phyloP scores from a whole-genome alignment of 352 stramenopile species.

The Blastocystis sp. region DNA sequence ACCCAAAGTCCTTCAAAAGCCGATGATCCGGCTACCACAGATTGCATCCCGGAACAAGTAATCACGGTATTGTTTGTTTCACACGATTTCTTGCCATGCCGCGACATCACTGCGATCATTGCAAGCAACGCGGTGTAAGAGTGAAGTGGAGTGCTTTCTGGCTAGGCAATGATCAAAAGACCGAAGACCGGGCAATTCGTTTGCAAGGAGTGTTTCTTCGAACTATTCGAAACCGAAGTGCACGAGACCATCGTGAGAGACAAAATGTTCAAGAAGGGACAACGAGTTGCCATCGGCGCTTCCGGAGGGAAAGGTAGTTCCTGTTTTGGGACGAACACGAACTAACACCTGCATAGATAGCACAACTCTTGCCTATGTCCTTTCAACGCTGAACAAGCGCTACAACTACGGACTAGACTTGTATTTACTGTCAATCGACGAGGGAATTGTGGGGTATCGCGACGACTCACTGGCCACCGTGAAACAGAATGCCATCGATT shows the following conservation, averaged over 20 bases:
- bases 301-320: conserved; percentile 69
- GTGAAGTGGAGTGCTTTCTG: background rate
- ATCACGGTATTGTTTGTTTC: conserved; percentile 9
- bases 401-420: conserved; percentile 71
- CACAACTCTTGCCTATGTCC: conserved; percentile 69
- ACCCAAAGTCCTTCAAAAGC: too few relatives aligned
- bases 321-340: background rate
- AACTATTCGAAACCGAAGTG: conserved; percentile 70
- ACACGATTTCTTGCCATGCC: background rate
- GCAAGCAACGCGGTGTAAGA: background rate
- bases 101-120: conserved; percentile 41
- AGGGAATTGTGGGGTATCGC: conserved; percentile 70
- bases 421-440: conserved; percentile 70
- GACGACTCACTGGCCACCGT: conserved; percentile 71
- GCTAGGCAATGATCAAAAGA: conserved; percentile 55
- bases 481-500: conserved; percentile 69
- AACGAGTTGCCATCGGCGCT: conserved; percentile 70
- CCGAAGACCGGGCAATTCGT: conserved; percentile 69
- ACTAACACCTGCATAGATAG: conserved; percentile 29
- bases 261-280: conserved; percentile 67
- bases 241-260: conserved; percentile 70
- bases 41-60: background rate
- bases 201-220: conserved; percentile 71
- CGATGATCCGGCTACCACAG: background rate
- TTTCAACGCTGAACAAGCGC: conserved; percentile 68